Evolutionary conservation across 345 rosid species (phyloP).

Genomic region (Geranium brycei): DNA sequence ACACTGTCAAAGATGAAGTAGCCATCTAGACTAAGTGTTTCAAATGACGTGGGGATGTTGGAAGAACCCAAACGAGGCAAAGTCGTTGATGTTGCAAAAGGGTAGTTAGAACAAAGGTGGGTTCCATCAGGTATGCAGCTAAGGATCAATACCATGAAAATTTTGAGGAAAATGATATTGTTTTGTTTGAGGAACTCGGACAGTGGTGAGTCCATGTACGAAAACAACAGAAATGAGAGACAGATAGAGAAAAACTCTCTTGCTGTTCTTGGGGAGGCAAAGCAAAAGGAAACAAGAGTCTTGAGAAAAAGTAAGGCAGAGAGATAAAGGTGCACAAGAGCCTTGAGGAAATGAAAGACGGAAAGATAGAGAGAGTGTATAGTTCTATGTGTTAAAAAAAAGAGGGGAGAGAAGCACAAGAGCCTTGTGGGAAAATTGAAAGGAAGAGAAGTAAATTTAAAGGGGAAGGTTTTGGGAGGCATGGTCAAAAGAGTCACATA

Average conservation of each 20-base stretch:
- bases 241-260: neutral
- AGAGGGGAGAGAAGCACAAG: conserved; percentile 25
- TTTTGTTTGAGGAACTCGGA: conserved; percentile 30
- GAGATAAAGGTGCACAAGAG: conserved; percentile 21
- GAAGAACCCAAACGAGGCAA: conserved; percentile 23
- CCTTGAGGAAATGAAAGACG: conserved; percentile 25
- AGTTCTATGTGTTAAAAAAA: conserved; percentile 13
- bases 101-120: conserved; percentile 32
- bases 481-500: conserved; percentile 21
- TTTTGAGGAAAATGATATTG: conserved; percentile 27
- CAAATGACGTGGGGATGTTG: conserved; percentile 20
- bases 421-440: conserved; percentile 19
- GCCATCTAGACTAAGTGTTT: conserved; percentile 49
- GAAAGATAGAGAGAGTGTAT: conserved; percentile 6
- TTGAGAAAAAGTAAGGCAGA: neutral
- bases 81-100: conserved; percentile 20
- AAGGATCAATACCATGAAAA: conserved; percentile 43
- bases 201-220: conserved; percentile 37
- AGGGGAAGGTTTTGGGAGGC: conserved; percentile 49
- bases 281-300: neutral
- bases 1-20: conserved; percentile 39
- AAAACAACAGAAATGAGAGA: neutral
- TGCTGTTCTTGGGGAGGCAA: neutral
- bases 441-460: conserved; percentile 47
- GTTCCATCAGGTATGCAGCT: conserved; percentile 42